These are phyloP conservation scores for Fragilaria crotonensis DNA, from an alignment of 108 stramenopile species.

Conservation along the genomic window DNA sequence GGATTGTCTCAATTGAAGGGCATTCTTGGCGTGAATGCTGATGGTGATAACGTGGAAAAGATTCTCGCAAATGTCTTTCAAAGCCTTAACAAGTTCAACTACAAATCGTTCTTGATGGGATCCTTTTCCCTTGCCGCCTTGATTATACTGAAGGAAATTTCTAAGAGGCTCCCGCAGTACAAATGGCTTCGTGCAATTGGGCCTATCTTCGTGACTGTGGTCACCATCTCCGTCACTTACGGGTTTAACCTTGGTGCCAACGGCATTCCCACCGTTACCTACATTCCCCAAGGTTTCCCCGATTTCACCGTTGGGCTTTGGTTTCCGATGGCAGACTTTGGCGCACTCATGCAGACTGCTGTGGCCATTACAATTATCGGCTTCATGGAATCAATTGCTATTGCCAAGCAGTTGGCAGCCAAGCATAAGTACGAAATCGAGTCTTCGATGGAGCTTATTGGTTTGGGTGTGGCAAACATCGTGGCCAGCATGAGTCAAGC, in stretches of 20 bases:
- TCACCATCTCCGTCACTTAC: slow-evolving; percentile 28
- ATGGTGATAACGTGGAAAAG: too few species aligned
- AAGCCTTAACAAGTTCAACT: slow-evolving; percentile 46
- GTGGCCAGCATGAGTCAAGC: slow-evolving; percentile 49
- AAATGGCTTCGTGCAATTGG: too few species aligned
- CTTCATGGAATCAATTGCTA: slow-evolving; percentile 77
- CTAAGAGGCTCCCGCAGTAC: slow-evolving; percentile 20
- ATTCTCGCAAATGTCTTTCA: slow-evolving; percentile 32
- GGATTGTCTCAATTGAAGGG: slow-evolving; percentile 77
- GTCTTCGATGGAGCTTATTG: slow-evolving; percentile 64
- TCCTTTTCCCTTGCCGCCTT: slow-evolving; percentile 21
- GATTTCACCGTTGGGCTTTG: slow-evolving; percentile 17
- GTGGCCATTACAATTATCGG: slow-evolving; percentile 51
- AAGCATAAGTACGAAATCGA: slow-evolving; percentile 71
- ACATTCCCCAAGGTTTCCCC: slow-evolving; percentile 62
- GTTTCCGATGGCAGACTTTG: slow-evolving; percentile 27
- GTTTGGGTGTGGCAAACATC: slow-evolving; percentile 69
- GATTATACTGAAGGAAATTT: slow-evolving; percentile 27
- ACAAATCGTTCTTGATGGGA: slow-evolving; percentile 50
- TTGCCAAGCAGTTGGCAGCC: slow-evolving; percentile 62
- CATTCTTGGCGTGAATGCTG: slow-evolving; percentile 61
- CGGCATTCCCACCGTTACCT: slow-evolving; percentile 55
- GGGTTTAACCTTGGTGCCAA: slow-evolving; percentile 28
- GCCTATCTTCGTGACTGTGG: slow-evolving; percentile 41
- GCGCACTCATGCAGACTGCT: slow-evolving; percentile 24